Percentiles rank a stretch among this genome's conserved stretches.
Conservation (phyloP, 805 yeast species). For the Wickerhamiella cacticola region DNA sequence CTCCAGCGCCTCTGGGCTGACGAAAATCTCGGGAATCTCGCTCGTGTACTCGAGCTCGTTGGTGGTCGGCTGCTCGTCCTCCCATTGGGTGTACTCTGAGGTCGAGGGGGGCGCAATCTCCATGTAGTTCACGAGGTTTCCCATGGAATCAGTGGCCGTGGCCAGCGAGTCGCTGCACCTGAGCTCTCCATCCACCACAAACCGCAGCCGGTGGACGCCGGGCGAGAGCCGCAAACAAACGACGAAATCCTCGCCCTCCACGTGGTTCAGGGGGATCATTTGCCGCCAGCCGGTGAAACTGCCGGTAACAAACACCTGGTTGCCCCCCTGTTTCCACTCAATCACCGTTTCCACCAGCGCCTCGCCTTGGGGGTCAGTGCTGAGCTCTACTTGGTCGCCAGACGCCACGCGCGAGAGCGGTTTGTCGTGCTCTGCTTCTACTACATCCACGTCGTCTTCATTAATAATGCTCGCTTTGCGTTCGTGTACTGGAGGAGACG, state of each 20-base stretch:
- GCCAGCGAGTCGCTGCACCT: slow-evolving; percentile 79
- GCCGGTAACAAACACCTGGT: slow-evolving; percentile 89
- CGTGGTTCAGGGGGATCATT: slow-evolving; percentile 75
- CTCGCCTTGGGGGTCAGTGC: slow-evolving; percentile 7
- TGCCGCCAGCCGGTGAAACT: slow-evolving; percentile 97
- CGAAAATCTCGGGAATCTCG: slow-evolving; percentile 34
- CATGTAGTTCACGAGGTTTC: slow-evolving; percentile 84
- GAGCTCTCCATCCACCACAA: slow-evolving; percentile 87
- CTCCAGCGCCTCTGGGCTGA: slow-evolving; percentile 35
- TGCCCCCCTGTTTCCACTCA: slow-evolving; percentile 91
- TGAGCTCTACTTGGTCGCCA: slow-evolving; percentile 25
- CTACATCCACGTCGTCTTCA: slow-evolving; percentile 10
- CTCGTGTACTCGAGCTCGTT: slow-evolving; percentile 47
- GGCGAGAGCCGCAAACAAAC: slow-evolving; percentile 42
- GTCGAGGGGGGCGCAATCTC: slow-evolving; percentile 21
- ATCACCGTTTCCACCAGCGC: slow-evolving; percentile 22
- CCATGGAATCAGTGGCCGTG: slow-evolving; percentile 96
- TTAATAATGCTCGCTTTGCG: background rate
- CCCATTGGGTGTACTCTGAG: slow-evolving; percentile 13
- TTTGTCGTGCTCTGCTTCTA: slow-evolving; percentile 19
- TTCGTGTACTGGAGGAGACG: slow-evolving; percentile 3
- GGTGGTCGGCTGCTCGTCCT: slow-evolving; percentile 13
- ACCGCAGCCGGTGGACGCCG: slow-evolving; percentile 87
- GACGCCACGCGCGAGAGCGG: slow-evolving; percentile 23
- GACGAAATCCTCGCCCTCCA: slow-evolving; percentile 24